Percentiles rank a stretch among this genome's conserved stretches.
Conservation (phyloP, 2,329 filamentous ascomycete genomes). For the Ramularia endophylla region DNA sequence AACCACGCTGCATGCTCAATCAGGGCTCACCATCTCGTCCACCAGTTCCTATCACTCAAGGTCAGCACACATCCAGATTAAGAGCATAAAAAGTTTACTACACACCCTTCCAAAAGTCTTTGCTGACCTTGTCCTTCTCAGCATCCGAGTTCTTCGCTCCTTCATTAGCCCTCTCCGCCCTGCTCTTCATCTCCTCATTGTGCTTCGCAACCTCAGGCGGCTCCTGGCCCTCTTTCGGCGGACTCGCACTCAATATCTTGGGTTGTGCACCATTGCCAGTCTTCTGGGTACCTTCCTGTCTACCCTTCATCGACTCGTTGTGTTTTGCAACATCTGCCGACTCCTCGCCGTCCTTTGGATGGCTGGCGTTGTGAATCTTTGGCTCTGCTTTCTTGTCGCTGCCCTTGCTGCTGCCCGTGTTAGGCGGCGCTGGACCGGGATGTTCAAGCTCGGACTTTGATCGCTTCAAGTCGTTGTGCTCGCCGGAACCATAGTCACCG, state of each 20-base stretch:
- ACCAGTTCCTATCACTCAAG: too few relatives aligned
- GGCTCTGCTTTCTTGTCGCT: slow-evolving; percentile 1
- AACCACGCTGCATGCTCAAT: too few relatives aligned
- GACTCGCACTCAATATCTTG: slow-evolving; percentile 9
- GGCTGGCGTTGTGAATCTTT: slow-evolving; percentile 8
- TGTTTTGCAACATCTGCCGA: slow-evolving; percentile 11
- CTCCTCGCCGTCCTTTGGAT: slow-evolving; percentile 6
- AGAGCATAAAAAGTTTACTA: too few relatives aligned
- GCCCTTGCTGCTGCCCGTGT: slow-evolving; percentile 1
- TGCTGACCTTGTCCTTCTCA: background rate
- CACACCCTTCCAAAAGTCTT: too few relatives aligned
- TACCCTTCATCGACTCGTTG: slow-evolving; percentile 39
- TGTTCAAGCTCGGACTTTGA: slow-evolving; percentile 9
- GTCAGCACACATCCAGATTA: too few relatives aligned
- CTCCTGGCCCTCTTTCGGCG: slow-evolving; percentile 7
- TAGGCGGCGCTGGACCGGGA: slow-evolving; percentile 11
- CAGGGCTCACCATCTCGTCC: too few relatives aligned
- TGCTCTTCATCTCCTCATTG: slow-evolving; percentile 39
- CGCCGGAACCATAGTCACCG: slow-evolving; percentile 13
- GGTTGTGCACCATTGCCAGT: slow-evolving; percentile 3
- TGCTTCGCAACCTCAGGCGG: slow-evolving; percentile 10
- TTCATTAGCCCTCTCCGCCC: slow-evolving; percentile 34
- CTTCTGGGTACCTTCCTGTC: slow-evolving; percentile 29
- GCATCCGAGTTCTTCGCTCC: slow-evolving; percentile 5
- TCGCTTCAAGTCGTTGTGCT: slow-evolving; percentile 5